Evolutionary conservation across 2,329 filamentous ascomycete genomes (phyloP), one percentile per base, ranked within the genome.

Genomic region (Ustulina deusta): DNA sequence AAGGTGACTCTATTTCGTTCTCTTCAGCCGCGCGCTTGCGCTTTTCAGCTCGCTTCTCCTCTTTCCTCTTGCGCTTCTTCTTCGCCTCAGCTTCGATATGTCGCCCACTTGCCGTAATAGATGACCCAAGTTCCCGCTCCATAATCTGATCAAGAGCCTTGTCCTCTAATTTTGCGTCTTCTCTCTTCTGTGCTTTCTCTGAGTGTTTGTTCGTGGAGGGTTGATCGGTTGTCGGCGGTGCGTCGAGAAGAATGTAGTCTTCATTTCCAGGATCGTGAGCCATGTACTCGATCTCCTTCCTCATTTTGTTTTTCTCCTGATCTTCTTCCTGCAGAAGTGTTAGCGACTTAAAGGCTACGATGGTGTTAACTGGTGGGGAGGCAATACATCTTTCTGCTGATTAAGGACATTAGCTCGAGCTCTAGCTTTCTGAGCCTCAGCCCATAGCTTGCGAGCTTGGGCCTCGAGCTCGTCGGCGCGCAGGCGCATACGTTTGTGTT

Each of bases 391-490:
- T 56, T 71, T 74, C 64, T 71, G 34, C 63, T 71, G 67, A 29
- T 75, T 74, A 11, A 79, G 70, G 32, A 69, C 57, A 46, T 75
- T 74, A 34, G 76, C 73, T 22, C 71, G 75, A 32, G 70, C 78
- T 54, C 73, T 73, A 15, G 74, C 74, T 64, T 78, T 79, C 68
- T 81, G 78, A 0, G 83, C 80, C 64, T 84, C 78, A 0, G 72
- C 74, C 71, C 82, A 71, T 38, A 86, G 67, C 75, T 81, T 80
- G 25, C 75, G 70, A 1, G 79, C 81, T 73, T 83, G 76, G 2
- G 72, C 73, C 73, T 83, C 80, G 40, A 83, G 77, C 72, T 80
- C 80, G 29, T 82, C 78, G 36, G 80, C 80, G 32, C 80, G 79
- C n/a, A 69, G 68, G 27, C 81, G 76, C 57, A 83, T 71, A 22